Conservation (phyloP, 345 rosid genomes). For the Aquilaria yunnanensis region DNA sequence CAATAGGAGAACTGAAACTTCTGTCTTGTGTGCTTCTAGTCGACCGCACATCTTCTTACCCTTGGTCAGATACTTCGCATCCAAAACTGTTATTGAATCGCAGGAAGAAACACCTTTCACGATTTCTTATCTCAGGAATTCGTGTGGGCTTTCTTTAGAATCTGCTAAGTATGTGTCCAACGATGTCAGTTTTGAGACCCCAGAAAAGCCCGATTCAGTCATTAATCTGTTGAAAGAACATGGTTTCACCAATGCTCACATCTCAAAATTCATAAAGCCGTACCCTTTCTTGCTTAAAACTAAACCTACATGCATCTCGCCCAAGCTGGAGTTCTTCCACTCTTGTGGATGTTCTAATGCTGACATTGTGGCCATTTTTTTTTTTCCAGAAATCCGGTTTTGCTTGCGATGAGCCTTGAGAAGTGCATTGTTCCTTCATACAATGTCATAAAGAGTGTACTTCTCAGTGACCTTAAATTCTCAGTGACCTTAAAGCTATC, state of each 20-base stretch:
- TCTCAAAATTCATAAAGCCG: slow-evolving; percentile 26
- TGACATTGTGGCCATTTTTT: neutral
- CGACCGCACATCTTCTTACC: too few relatives aligned
- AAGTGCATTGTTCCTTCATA: neutral
- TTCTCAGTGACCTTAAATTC: neutral
- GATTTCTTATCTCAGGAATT: slow-evolving; percentile 25
- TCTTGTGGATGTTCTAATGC: neutral
- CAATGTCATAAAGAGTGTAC: neutral
- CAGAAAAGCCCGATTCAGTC: slow-evolving; percentile 28
- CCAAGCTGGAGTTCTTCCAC: neutral
- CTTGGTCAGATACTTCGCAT: slow-evolving; percentile 5
- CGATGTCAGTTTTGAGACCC: slow-evolving; percentile 22
- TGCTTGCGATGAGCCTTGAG: neutral
- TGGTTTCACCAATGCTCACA: slow-evolving; percentile 28
- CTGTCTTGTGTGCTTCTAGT: too few relatives aligned
- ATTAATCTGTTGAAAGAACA: slow-evolving; percentile 27
- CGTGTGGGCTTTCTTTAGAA: slow-evolving; percentile 40
- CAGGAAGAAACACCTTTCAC: slow-evolving; percentile 19
- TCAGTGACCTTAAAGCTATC: neutral
- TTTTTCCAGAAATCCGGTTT: neutral
- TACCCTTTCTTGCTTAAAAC: slow-evolving; percentile 29
- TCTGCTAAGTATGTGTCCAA: slow-evolving; percentile 22
- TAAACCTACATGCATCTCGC: neutral
- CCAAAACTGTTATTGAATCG: slow-evolving; percentile 10
- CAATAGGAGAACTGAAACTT: too few relatives aligned